These are phyloP conservation scores for Solanum commersonii DNA, from an alignment of 257 asterid genomes.

Conservation along the genomic window DNA sequence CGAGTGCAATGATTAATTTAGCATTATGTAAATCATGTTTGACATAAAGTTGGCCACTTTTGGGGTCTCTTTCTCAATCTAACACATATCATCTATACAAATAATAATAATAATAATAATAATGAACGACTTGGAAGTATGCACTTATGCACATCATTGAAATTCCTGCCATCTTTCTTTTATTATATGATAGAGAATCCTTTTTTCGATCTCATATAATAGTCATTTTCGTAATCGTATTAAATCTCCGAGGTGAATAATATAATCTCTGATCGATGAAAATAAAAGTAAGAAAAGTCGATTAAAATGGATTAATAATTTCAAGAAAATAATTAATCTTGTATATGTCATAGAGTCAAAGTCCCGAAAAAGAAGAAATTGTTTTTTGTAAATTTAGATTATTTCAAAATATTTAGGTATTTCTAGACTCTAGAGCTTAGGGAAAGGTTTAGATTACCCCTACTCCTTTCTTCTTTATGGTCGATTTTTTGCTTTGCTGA, in stretches of 20 bases:
- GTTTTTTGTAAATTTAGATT: background rate
- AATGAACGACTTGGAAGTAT: background rate
- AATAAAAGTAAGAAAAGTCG: background rate
- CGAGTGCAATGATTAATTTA: conserved; percentile 1
- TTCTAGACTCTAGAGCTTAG: background rate
- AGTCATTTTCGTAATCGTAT: background rate
- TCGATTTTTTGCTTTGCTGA: background rate
- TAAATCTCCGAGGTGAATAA: background rate
- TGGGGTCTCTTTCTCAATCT: background rate
- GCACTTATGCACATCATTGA: background rate
- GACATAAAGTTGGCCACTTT: background rate
- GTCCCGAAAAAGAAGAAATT: background rate
- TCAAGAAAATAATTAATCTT: background rate
- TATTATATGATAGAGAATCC: background rate
- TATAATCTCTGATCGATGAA: background rate
- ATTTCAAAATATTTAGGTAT: background rate
- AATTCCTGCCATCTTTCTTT: background rate
- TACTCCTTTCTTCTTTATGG: background rate
- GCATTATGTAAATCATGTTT: background rate
- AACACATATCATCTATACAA: background rate
- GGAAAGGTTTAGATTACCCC: background rate
- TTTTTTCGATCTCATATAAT: background rate
- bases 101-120: background rate
- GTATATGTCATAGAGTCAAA: background rate
- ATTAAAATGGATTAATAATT: background rate